Evolutionary conservation across 306 rosid genomes (phyloP), one percentile per base, ranked within the genome.

Genomic region (Castanea crenata): DNA sequence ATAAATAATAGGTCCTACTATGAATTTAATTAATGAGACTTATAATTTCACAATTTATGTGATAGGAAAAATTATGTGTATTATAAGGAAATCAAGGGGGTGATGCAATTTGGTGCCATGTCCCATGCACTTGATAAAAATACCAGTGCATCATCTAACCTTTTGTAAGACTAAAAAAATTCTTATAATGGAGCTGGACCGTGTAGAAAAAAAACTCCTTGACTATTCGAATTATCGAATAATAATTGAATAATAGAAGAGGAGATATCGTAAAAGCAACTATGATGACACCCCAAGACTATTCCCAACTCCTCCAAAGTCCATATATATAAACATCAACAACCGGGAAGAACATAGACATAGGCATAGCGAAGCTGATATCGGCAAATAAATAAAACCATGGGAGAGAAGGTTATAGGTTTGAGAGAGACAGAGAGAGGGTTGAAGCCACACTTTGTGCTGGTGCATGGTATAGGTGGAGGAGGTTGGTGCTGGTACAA

Each of bases 401-500:
- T 88, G 78, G 87, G 71, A 75, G 86, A 82, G 67, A 85, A 82
- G 23, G 78, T 19, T 73, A 84, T 2, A 44, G 73, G 38, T 71
- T 56, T 27, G 29, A 83, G 55, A 61, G 64, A 69, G 72, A 69
- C 2, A 35, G 58, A 16, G 4, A 13, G 68, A 27, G 57, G 62
- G 12, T 70, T 83, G 82, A 82, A 83, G 78, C 86, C 87, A 67
- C 95, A 95, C 91, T 95, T 91, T 76, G 99, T 95, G 78, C 89
- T 95, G 71, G 91, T 95, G 59, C 99, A 93, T 82, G 99, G 99
- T 55, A 19, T 93, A 73, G 35, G 97, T 19, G 94, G 94, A 13
- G 99, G 98, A 55, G 78, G 87, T 71, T 95, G 99, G 99, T 90
- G 99, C 69, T 95, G 99, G 99, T 95, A 90, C 90, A 95, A 90